Evolutionary conservation across 345 rosid species (phyloP), one percentile per base, ranked within the genome.

Genomic region (Pistacia vera): DNA sequence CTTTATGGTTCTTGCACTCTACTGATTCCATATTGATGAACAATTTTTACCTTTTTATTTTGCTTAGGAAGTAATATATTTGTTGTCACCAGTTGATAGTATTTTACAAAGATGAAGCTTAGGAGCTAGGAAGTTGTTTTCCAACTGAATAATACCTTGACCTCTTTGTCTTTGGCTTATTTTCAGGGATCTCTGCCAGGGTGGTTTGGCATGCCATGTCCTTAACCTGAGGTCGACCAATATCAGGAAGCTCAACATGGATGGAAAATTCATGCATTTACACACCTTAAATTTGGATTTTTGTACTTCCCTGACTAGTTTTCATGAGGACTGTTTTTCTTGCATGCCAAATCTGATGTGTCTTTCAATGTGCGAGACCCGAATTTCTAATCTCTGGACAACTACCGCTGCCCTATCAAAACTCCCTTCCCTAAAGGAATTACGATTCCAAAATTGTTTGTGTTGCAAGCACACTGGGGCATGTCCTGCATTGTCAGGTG

Each of bases 301-400:
- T 20, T 85, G 90, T 73, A 81, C 88, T 35, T 85, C 87, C 17
- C 82, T 88, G 57, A 73, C 86, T 18, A 79, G 78, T 75, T 82
- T 88, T 73, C 87, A 81, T n/a, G 66, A 79, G 76, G 89, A 86
- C 63, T 88, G 90, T 75, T 88, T 88, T 76, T 83, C 87, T 64
- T 80, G 77, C 80, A 86, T 88, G 88, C 92, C 92, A 10, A 85
- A 82, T 68, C 83, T 88, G 79, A 78, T 44, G 72, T 35, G 76
- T 51, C 83, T 88, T 56, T 88, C 92, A 33, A 81, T 88, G 87
- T 88, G 92, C 12, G 92, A 82, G 84, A 85, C 90, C 33, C 79
- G 90, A 77, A 83, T 88, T 62, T 70, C 83, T 62, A 84, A 88
- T 83, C 86, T 88, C 28, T 86, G 92, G 92, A 86, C 78, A 16